Conservation (phyloP, 371 early-diverging fungal species). For the Mucor irregularis region DNA sequence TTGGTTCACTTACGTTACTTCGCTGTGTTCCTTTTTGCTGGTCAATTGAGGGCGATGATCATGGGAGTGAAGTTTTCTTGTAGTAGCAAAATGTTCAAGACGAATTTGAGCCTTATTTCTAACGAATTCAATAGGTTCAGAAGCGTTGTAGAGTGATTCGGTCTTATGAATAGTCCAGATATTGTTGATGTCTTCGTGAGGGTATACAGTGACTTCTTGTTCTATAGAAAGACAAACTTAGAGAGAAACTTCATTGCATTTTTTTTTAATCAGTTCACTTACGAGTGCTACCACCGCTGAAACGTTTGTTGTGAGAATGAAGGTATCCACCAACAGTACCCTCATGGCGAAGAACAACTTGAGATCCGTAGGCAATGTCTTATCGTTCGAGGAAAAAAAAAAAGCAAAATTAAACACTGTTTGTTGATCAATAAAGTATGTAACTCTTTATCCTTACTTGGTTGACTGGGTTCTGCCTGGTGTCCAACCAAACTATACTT, state of each 20-base stretch:
- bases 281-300: constrained; percentile 80
- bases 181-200: constrained; percentile 87
- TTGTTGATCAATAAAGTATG: background rate
- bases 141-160: constrained; percentile 32
- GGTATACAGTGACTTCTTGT: constrained; percentile 94
- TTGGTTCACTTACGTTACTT: constrained; percentile 40
- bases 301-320: constrained; percentile 85
- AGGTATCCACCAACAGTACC: constrained; percentile 77
- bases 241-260: background rate
- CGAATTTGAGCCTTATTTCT: constrained; percentile 72
- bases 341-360: constrained; percentile 72
- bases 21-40: constrained; percentile 25
- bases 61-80: constrained; percentile 82
- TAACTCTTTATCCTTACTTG: constrained; percentile 11
- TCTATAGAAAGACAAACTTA: constrained; percentile 43
- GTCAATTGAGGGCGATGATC: constrained; percentile 62
- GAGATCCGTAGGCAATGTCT: constrained; percentile 84
- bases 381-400: too few relatives aligned
- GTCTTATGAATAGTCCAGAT: constrained; percentile 70
- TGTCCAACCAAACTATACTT: constrained; percentile 48
- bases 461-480: constrained; percentile 22
- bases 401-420: too few relatives aligned
- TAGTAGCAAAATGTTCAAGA: constrained; percentile 72
- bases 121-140: constrained; percentile 46
- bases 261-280: constrained; percentile 17